These are phyloP conservation scores for Periconia sp. DNA, from an alignment of 2,329 filamentous ascomycete genomes.

Conservation along the genomic window DNA sequence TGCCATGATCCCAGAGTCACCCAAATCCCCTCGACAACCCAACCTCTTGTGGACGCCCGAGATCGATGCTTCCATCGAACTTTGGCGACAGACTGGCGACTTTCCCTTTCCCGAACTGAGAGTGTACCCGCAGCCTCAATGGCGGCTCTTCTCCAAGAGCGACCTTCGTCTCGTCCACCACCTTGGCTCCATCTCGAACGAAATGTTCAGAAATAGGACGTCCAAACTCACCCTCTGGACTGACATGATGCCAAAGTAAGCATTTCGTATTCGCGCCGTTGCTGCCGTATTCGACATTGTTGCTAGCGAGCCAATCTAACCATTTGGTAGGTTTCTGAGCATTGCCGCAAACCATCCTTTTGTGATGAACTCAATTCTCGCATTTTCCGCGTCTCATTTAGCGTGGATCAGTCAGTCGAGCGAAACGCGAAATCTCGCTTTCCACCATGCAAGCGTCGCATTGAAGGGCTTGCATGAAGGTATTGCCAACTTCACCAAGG, in stretches of 20 bases:
- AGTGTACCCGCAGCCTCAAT: constrained; percentile 75
- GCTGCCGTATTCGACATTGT: constrained; percentile 29
- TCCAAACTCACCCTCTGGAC: constrained; percentile 92
- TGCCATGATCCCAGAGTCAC: constrained; percentile 64
- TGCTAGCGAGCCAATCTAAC: constrained; percentile 35
- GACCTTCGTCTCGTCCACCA: constrained; percentile 91
- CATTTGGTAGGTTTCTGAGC: constrained; percentile 72
- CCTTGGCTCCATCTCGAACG: constrained; percentile 82
- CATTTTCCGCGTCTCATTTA: constrained; percentile 93
- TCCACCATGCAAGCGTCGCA: constrained; percentile 85
- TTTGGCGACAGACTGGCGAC: constrained; percentile 82
- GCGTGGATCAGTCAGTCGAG: constrained; percentile 86
- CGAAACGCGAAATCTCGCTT: constrained; percentile 85
- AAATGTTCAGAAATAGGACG: constrained; percentile 77
- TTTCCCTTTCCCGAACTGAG: constrained; percentile 85
- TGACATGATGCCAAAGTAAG: constrained; percentile 88
- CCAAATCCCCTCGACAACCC: constrained; percentile 59
- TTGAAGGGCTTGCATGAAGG: constrained; percentile 88
- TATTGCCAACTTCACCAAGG: constrained; percentile 81
- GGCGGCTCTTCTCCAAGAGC: constrained; percentile 74
- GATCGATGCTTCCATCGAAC: constrained; percentile 78
- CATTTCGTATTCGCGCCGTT: constrained; percentile 33
- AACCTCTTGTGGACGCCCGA: constrained; percentile 85
- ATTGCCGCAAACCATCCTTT: constrained; percentile 83
- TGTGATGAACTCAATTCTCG: constrained; percentile 92